Conservation (phyloP, 257 asterid species). For the Echites panduratus region DNA sequence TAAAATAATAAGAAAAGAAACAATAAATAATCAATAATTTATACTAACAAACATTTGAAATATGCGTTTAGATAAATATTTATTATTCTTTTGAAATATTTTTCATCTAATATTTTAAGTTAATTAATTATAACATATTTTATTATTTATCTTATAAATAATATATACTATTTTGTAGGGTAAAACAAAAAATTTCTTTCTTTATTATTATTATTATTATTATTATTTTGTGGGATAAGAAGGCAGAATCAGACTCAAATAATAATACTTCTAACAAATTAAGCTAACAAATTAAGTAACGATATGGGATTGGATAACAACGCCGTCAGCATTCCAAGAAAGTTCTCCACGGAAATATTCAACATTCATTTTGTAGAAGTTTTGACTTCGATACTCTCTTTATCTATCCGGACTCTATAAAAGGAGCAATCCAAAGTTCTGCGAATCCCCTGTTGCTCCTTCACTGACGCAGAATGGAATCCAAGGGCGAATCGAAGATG, state of each 20-base stretch:
- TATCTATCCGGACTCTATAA: background rate
- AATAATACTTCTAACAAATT: background rate
- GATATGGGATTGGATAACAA: slow-evolving; percentile 7
- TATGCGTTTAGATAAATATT: no score
- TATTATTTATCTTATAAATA: no score
- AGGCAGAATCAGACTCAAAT: background rate
- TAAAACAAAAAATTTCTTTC: no score
- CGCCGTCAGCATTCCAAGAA: slow-evolving; percentile 12
- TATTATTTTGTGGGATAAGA: no score
- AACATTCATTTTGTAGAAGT: background rate
- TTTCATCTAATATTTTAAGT: no score
- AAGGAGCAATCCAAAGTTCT: background rate
- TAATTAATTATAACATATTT: no score
- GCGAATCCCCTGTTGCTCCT: background rate
- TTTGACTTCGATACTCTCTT: slow-evolving; percentile 2
- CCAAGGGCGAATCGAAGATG: slow-evolving; percentile 17
- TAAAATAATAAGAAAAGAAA: no score
- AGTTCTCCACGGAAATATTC: background rate
- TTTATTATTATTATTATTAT: no score
- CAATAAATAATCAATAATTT: no score
- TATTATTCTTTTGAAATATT: no score
- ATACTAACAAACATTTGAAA: no score
- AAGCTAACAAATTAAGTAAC: background rate
- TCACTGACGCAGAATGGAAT: background rate
- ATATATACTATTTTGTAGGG: no score